A percentile compares a stretch with the other conserved stretches of the same genome.
These are phyloP conservation scores for Suillus cothurnatus DNA, from an alignment of 768 basidiomycete genomes.

Conservation along the genomic window DNA sequence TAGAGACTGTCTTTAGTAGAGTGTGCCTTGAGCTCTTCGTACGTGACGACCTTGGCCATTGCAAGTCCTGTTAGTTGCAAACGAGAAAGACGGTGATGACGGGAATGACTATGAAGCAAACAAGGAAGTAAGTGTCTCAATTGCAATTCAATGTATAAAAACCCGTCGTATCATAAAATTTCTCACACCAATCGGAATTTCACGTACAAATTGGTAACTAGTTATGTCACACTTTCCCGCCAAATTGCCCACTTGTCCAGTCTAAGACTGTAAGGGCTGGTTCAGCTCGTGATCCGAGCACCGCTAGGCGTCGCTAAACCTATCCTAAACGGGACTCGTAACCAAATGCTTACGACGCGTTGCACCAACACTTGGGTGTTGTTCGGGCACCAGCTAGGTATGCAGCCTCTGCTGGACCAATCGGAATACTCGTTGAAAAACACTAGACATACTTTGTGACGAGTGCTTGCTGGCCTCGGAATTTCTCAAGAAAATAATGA, in stretches of 20 bases:
- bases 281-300: no score
- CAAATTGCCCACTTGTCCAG: neutral
- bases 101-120: conserved; percentile 24
- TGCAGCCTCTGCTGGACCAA: no score
- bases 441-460: neutral
- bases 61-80: conserved; percentile 22
- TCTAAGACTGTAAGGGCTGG: no score
- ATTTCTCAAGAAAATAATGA: neutral
- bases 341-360: no score
- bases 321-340: no score
- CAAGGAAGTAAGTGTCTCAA: conserved; percentile 25
- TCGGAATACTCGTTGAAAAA: no score
- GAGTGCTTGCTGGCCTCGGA: neutral
- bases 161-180: neutral
- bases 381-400: no score
- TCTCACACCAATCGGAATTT: conserved; percentile 13
- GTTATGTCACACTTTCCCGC: neutral
- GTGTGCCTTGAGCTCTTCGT: conserved; percentile 80
- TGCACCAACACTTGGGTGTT: no score
- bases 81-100: conserved; percentile 15
- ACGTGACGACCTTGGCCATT: conserved; percentile 58
- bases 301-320: no score
- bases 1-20: conserved; percentile 75
- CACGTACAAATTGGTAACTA: neutral
- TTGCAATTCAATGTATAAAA: conserved; percentile 11